Base-by-base conservation (phyloP, 352 stramenopile species). In the Halophytophthora polymorphica region DNA sequence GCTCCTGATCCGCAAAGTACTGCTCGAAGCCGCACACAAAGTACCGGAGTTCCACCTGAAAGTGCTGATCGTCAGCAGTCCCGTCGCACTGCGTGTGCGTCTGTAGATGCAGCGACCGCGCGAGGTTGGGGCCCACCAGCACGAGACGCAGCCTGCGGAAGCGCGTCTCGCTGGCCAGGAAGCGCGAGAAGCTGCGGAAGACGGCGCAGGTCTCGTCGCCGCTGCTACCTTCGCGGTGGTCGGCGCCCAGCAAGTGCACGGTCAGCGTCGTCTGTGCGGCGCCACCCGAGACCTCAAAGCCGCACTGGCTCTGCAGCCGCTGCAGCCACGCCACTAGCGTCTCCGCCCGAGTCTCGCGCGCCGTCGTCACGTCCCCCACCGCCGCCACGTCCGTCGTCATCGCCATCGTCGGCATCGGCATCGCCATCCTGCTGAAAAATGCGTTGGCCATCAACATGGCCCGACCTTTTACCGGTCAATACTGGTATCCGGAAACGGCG, bases 41-140 rank as follows among this genome's bases (percentile, higher is more conserved):
- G 68, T 94, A 90, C 44, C 57, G 60, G 17, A 86, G 49, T 55
- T 77, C 66, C 22, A 88, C 56, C 6, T 74, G 36, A 15, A 66
- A 78, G n/a, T 56, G 44, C 15, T 28, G 12, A 0, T 45, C 36
- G 10, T 53, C 40, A 2, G n/a, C 41, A 10, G 18, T 37, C 28
- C 51, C 49, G 12, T 54, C 64, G 11, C 45, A 41, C 10, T 83
- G 61, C 11, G 56, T 61, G 31, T 61, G 58, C 3, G 50, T 29
- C 19, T 43, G 53, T 33, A 63, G 35, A 43, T 93, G 78, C 23
- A 94, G 60, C 35, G 66, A 64, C 6, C 70, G 65, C 28, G 75
- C 67, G 41, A 94, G 50, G 41, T 94, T 94, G 5, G 81, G 83
- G 0, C 83, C 83, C 22, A 94, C 66, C 19, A 94, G 69, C 56